A percentile compares a stretch with the other conserved stretches of the same genome.
phyloP scores from a whole-genome alignment of 2,329 filamentous ascomycete species.

The Penicillium nordicum region DNA sequence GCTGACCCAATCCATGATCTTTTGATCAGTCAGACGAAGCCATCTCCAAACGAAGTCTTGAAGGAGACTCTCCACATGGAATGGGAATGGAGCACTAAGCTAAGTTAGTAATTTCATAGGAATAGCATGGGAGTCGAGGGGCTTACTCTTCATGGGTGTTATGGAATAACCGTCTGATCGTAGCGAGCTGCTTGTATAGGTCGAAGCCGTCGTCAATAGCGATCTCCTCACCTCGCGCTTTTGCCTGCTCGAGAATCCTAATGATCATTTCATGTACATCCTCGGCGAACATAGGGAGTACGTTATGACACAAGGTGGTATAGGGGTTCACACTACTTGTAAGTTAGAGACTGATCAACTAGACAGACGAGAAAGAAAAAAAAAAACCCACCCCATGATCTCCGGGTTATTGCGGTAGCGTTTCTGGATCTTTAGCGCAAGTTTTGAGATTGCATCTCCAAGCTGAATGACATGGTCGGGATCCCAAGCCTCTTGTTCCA shows the following conservation, averaged over 20 bases:
- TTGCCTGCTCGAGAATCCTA: conserved; percentile 71
- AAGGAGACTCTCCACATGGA: conserved; percentile 80
- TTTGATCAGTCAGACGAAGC: conserved; percentile 76
- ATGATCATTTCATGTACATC: conserved; percentile 83
- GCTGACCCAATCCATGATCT: conserved; percentile 79
- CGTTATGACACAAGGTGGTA: conserved; percentile 72
- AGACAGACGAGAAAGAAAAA: conserved; percentile 49
- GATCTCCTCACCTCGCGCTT: conserved; percentile 69
- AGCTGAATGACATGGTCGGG: conserved; percentile 87
- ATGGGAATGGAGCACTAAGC: conserved; percentile 65
- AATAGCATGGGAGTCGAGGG: not conserved
- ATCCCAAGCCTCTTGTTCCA: conserved; percentile 79
- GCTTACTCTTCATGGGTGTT: conserved; percentile 64
- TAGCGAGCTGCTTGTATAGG: conserved; percentile 82
- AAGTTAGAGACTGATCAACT: conserved; percentile 17
- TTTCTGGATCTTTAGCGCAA: conserved; percentile 87
- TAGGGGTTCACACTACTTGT: conserved; percentile 52
- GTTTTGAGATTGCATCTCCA: conserved; percentile 77
- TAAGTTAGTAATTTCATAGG: conserved; percentile 11
- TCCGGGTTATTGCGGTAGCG: conserved; percentile 83
- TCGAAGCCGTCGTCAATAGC: conserved; percentile 91
- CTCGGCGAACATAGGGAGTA: conserved; percentile 85
- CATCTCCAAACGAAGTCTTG: conserved; percentile 95
- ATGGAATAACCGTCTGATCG: conserved; percentile 76
- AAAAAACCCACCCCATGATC: conserved; percentile 64